Evolutionary conservation across 2,329 filamentous ascomycete genomes (phyloP).

Genomic region (Fusarium keratoplasticum): DNA sequence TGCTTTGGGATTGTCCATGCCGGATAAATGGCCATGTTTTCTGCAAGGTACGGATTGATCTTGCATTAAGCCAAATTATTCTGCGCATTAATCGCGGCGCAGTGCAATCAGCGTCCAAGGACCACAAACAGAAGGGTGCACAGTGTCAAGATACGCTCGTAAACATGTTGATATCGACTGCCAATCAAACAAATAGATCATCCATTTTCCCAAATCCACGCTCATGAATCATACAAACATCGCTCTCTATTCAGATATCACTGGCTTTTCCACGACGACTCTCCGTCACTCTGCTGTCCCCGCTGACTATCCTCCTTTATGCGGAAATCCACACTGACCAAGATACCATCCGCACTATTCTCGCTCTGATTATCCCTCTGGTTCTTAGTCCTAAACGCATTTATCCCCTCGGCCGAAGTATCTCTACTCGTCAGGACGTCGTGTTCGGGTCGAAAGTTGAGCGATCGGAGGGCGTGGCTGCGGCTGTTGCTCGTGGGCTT

Average conservation of each 20-base stretch:
- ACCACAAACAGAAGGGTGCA: not conserved
- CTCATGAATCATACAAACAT: not conserved
- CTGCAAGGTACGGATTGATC: not conserved
- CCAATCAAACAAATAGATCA: not conserved
- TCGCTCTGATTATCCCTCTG: slow-evolving; percentile 38
- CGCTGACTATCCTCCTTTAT: slow-evolving; percentile 44
- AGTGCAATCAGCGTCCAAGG: not conserved
- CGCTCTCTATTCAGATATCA: not conserved
- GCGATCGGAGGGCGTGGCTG: slow-evolving; percentile 46
- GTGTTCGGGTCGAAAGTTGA: slow-evolving; percentile 47
- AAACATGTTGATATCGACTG: not conserved
- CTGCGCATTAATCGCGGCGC: not conserved
- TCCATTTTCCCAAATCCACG: not conserved
- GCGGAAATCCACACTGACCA: slow-evolving; percentile 53
- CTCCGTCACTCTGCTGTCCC: slow-evolving; percentile 13
- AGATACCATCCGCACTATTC: slow-evolving; percentile 47
- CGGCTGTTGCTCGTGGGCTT: slow-evolving; percentile 36
- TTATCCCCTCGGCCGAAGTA: slow-evolving; percentile 37
- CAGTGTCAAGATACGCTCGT: not conserved
- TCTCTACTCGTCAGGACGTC: slow-evolving; percentile 43
- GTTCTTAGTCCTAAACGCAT: slow-evolving; percentile 33
- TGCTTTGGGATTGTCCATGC: not conserved
- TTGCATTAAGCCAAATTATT: not conserved
- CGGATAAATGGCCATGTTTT: not conserved
- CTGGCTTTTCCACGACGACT: slow-evolving; percentile 3